These are phyloP conservation scores for Cenchrus fungigraminus DNA, from an alignment of 176 grass and related monocot genomes.

Conservation along the genomic window DNA sequence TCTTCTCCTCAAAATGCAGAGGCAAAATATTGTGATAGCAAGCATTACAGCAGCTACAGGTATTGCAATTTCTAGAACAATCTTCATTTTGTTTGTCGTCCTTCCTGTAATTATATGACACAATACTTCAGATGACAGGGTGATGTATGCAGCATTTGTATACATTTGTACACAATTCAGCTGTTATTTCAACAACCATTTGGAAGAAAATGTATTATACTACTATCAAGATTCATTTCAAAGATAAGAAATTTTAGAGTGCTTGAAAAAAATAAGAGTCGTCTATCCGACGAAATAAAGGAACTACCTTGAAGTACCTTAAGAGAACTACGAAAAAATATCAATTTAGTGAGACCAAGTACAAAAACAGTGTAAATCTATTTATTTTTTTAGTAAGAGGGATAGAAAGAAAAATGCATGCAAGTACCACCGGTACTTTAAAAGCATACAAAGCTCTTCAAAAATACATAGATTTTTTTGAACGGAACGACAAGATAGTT, in stretches of 20 bases:
- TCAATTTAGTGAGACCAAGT: too few relatives aligned
- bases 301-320: too few relatives aligned
- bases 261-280: too few relatives aligned
- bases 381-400: too few relatives aligned
- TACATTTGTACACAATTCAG: background rate
- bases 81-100: conserved; percentile 13
- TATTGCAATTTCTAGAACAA: conserved; percentile 47
- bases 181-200: background rate
- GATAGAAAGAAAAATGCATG: too few relatives aligned
- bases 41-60: conserved; percentile 26
- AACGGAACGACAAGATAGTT: too few relatives aligned
- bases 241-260: background rate
- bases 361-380: too few relatives aligned
- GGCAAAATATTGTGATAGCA: conserved; percentile 9
- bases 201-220: background rate
- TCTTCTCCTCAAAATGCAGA: conserved; percentile 37
- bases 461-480: too few relatives aligned
- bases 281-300: too few relatives aligned
- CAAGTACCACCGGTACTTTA: too few relatives aligned
- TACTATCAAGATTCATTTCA: background rate
- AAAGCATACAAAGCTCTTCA: too few relatives aligned
- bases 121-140: background rate
- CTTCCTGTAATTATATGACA: conserved; percentile 41
- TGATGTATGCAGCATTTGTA: background rate
- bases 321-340: too few relatives aligned